Evolutionary conservation across 139 green algal species (phyloP), one percentile per base, ranked within the genome.

Genomic region (Coelastrella sp.): DNA sequence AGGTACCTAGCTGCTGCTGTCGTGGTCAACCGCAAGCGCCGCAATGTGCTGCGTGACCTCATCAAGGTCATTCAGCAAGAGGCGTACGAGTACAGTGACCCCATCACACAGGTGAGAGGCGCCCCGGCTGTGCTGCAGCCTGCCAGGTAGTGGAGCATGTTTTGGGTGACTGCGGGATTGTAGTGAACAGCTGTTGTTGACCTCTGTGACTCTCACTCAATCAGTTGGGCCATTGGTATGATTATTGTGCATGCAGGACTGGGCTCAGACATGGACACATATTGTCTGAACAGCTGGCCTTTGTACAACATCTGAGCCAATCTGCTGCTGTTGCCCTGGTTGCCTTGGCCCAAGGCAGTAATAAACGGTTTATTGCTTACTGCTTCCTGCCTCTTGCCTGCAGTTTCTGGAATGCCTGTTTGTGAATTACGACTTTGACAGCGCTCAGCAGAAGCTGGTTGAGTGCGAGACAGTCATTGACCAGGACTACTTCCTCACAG

Each of bases 341-440:
- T 72, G 63, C 12, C 4, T 22, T 72, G 12, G 12, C 5, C n/a
- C n/a, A n/a, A n/a, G n/a, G n/a, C n/a, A n/a, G n/a, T n/a, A n/a
- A n/a, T n/a, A n/a, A n/a, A n/a, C n/a, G n/a, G 63, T 17, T 17
- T 72, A 72, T 17, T 72, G 63, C 63, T 72, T 72, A 4, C 4
- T 79, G 76, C 76, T 80, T 57, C 12, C 9, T 80, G 74, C 74
- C 25, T 22, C 14, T 58, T 60, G 78, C n/a, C 79, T 75, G n/a
- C 94, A 99, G 87, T 99, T 99, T 92, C 88, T 99, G 84, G 93
- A 97, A 88, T 95, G 89, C 88, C 94, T 99, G 61, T 99, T 98
- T 91, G 95, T 99, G 27, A 88, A 99, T 72, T 99, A 97, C 90
- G 98, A 99, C 93, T 99, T 99, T 93, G 97, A 99, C 57, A 96